A percentile compares a stretch with the other conserved stretches of the same genome.
Conservation (phyloP, 805 yeast species). For the Barnettozyma botsteinii region DNA sequence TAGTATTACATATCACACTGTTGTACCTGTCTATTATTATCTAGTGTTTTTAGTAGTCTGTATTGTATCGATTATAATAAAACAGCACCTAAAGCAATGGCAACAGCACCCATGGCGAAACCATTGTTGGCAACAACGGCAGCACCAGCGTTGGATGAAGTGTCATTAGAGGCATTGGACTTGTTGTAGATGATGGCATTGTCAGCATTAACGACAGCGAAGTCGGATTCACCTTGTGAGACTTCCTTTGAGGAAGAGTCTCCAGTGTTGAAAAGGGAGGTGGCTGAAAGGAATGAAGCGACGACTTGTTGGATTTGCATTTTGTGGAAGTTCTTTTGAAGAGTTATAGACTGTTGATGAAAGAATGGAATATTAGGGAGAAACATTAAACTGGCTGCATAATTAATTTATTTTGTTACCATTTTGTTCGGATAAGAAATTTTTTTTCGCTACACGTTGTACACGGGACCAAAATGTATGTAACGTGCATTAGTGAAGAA, state of each 20-base stretch:
- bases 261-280: conserved; percentile 16
- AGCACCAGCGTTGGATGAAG: conserved; percentile 24
- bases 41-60: too few species aligned
- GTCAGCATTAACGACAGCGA: conserved; percentile 6
- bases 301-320: conserved; percentile 29
- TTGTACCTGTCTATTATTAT: too few species aligned
- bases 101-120: conserved; percentile 22
- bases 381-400: too few species aligned
- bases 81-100: conserved; percentile 23
- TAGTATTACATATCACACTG: too few species aligned
- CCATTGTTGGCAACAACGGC: conserved; percentile 16
- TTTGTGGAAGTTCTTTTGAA: background rate
- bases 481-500: background rate
- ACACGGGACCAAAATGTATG: too few species aligned
- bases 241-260: background rate
- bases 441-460: background rate
- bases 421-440: conserved; percentile 1
- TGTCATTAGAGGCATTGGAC: conserved; percentile 23
- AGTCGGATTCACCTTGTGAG: background rate
- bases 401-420: background rate
- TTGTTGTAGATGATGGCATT: conserved; percentile 13
- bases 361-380: background rate
- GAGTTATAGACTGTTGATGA: background rate
- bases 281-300: conserved; percentile 25
- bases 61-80: too few species aligned